Base-by-base conservation (phyloP, 441 rosid genomes). In the Pelargonium australe region DNA sequence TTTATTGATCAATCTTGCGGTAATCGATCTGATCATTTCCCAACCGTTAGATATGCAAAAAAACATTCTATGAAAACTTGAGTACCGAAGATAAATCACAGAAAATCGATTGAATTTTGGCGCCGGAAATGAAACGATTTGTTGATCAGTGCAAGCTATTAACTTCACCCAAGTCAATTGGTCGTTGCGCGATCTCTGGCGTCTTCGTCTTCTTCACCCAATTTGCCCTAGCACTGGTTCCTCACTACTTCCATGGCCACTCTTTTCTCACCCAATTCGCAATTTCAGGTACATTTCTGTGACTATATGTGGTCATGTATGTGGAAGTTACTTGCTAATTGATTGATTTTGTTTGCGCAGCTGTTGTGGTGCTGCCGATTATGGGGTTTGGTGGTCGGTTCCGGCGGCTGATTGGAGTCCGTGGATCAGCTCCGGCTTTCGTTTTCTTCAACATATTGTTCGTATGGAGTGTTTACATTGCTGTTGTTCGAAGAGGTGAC, bases 351-450 rank as follows among this genome's bases (percentile, higher is more conserved):
- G 1, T 53, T 14, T 53, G 58, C 58, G 19, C 58, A 53, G 58
- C 58, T 7, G 20, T 14, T 16, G 14, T 53, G 58, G 14, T 53
- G 58, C 58, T 53, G n/a, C 58, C 58, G 20, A 14, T 53, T 53
- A 53, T 53, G 58, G 58, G n/a, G 58, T 4, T 53, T 4, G 19
- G 19, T 14, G 58, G 58, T 6, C 58, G 58, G 58, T 70, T 76
- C 41, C 77, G 81, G 80, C 80, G 78, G 74, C 67, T 85, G 31
- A 74, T 80, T 64, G 83, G 86, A 66, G 76, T 83, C 66, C 23
- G 34, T 67, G 80, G 85, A 8, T 84, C 89, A 0, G 87, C 93
- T 65, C 82, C 89, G 12, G 87, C 86, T 62, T 73, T 83, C 41
- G 87, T 87, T 19, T 75, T 84, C 82, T 71, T 71, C 77, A 84